A percentile compares a stretch with the other conserved stretches of the same genome.
These are phyloP conservation scores for Globisporangium lucens DNA, from an alignment of 352 stramenopile genomes.

Conservation along the genomic window DNA sequence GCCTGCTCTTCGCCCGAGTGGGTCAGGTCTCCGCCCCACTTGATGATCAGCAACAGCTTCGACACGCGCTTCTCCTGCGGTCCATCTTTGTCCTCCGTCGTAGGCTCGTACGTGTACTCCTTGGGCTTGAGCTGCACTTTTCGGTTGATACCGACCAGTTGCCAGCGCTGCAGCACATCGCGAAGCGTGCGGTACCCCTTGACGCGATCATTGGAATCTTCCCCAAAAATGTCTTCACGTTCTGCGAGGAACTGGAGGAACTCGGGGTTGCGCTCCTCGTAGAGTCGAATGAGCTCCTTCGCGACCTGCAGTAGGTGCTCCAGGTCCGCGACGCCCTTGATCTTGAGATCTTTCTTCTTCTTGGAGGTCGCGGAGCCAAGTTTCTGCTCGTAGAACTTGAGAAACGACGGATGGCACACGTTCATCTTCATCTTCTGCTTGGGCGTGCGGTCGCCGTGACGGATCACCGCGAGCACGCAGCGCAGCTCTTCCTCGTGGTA, in stretches of 20 bases:
- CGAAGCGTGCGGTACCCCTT: slow-evolving; percentile 87
- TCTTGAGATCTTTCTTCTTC: slow-evolving; percentile 83
- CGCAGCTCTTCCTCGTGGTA: slow-evolving; percentile 95
- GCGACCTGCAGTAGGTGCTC: slow-evolving; percentile 76
- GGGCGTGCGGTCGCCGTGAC: slow-evolving; percentile 98
- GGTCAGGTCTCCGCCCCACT: slow-evolving; percentile 99
- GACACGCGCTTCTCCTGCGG: slow-evolving; percentile 38
- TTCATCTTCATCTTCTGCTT: slow-evolving; percentile 99
- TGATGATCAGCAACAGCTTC: slow-evolving; percentile 98
- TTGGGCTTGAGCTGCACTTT: slow-evolving; percentile 96
- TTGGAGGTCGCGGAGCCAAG: slow-evolving; percentile 23
- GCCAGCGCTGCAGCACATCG: slow-evolving; percentile 96
- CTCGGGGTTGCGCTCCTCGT: slow-evolving; percentile 52
- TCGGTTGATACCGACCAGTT: slow-evolving; percentile 96
- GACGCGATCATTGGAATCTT: slow-evolving; percentile 71
- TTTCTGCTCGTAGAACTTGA: slow-evolving; percentile 78
- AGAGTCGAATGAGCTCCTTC: slow-evolving; percentile 66
- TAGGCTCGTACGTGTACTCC: slow-evolving; percentile 35
- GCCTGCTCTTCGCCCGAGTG: slow-evolving; percentile 96
- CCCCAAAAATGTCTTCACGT: slow-evolving; percentile 48
- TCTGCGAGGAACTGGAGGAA: slow-evolving; percentile 69
- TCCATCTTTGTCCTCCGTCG: slow-evolving; percentile 3
- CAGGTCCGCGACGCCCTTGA: slow-evolving; percentile 81
- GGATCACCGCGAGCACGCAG: slow-evolving; percentile 98
- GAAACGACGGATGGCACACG: slow-evolving; percentile 87